Conservation (phyloP, 345 rosid species). For the Raphanus raphanistrum region DNA sequence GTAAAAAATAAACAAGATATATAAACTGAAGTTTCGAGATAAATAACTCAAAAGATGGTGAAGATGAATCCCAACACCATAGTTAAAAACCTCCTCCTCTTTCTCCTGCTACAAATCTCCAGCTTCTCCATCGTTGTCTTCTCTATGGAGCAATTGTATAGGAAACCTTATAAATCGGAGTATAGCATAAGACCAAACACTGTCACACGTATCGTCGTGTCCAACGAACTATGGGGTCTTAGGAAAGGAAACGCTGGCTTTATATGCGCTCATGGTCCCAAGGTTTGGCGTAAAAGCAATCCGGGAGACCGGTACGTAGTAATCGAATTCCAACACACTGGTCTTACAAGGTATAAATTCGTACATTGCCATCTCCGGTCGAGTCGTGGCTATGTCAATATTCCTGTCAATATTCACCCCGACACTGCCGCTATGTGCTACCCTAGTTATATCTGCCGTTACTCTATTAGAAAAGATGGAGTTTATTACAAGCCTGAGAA, state of each 20-base stretch:
- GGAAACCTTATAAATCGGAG: constrained; percentile 10
- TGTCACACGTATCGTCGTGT: constrained; percentile 12
- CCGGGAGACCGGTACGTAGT: constrained; percentile 28
- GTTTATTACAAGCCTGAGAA: constrained; percentile 26
- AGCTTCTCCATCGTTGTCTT: constrained; percentile 4
- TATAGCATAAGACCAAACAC: constrained; percentile 11
- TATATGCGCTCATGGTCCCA: constrained; percentile 33
- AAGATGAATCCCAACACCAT: constrained; percentile 19
- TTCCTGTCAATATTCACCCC: constrained; percentile 19
- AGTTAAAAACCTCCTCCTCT: constrained; percentile 12
- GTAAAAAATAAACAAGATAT: not conserved
- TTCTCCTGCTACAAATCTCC: constrained; percentile 20
- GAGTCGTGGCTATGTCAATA: constrained; percentile 28
- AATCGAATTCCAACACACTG: not conserved
- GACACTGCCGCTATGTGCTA: constrained; percentile 24
- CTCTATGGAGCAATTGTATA: not conserved
- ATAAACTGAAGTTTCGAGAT: not conserved
- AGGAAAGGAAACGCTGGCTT: constrained; percentile 35
- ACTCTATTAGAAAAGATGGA: constrained; percentile 27
- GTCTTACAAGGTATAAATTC: not conserved
- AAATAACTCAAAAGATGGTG: constrained; percentile 2
- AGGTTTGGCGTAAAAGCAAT: constrained; percentile 23
- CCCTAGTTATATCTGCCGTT: constrained; percentile 27
- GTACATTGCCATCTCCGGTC: constrained; percentile 33
- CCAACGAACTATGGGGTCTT: constrained; percentile 28